Conservation (phyloP, 805 yeast genomes). For the Candida odintsovae region DNA sequence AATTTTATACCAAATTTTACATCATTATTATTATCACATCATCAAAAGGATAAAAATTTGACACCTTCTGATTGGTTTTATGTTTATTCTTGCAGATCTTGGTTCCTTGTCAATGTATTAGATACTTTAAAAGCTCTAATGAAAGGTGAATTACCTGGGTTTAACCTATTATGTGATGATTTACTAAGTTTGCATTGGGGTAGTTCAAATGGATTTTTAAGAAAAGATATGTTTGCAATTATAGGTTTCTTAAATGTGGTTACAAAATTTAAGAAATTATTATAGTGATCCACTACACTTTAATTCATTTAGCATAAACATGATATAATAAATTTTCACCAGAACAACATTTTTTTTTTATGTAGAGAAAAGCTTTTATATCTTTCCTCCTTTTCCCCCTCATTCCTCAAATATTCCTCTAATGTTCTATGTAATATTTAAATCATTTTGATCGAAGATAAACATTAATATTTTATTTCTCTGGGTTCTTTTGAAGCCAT, state of each 20-base stretch:
- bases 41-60: slow-evolving; percentile 5
- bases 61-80: slow-evolving; percentile 15
- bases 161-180: slow-evolving; percentile 5
- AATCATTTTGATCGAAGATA: no score
- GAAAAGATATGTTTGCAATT: slow-evolving; percentile 7
- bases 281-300: no score
- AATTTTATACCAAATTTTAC: slow-evolving; percentile 9
- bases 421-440: no score
- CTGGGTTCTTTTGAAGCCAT: slow-evolving; percentile 27
- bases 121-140: slow-evolving; percentile 4
- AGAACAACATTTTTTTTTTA: no score
- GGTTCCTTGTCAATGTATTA: slow-evolving; percentile 8
- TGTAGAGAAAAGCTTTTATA: no score
- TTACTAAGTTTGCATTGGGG: slow-evolving; percentile 16
- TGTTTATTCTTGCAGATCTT: slow-evolving; percentile 13
- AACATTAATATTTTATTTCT: slow-evolving; percentile 5
- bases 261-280: slow-evolving; percentile 6
- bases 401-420: no score
- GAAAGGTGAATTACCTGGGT: not conserved
- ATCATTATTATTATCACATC: slow-evolving; percentile 4
- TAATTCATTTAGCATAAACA: no score
- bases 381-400: no score
- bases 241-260: slow-evolving; percentile 8
- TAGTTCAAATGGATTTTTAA: slow-evolving; percentile 7
- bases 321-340: no score